A percentile compares a stretch with the other conserved stretches of the same genome.
Conservation (phyloP, 78 protist genomes). For the Isochrysis galbana region DNA sequence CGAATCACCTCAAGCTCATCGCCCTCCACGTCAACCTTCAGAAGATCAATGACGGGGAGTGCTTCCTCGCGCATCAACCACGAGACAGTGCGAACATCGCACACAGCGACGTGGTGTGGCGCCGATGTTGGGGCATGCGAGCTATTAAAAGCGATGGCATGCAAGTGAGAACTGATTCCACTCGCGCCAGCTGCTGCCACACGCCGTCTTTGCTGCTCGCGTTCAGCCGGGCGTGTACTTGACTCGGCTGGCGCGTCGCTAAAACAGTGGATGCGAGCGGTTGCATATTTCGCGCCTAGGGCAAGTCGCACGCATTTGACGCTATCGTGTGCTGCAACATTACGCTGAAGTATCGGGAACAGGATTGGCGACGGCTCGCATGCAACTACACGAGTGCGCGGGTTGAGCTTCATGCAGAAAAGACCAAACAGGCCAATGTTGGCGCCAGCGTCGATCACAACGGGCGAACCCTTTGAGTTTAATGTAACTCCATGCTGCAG, state of each 20-base stretch:
- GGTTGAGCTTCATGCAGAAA: neutral
- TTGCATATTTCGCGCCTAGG: neutral
- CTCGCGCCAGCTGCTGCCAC: neutral
- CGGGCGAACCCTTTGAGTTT: neutral
- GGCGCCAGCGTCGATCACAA: neutral
- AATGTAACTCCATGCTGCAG: neutral
- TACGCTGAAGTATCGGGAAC: neutral
- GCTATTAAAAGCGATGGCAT: too few relatives aligned
- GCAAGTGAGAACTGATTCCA: too few relatives aligned
- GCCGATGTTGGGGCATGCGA: neutral
- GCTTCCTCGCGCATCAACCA: neutral
- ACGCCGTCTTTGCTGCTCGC: neutral
- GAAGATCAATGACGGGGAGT: neutral
- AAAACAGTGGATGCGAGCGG: neutral
- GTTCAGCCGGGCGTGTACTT: neutral
- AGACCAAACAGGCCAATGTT: neutral
- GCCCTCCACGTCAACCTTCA: slow-evolving; percentile 21
- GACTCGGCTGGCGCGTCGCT: neutral
- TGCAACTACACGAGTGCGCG: neutral
- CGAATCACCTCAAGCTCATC: neutral
- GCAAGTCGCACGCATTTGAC: neutral
- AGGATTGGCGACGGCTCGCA: neutral
- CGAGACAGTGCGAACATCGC: neutral
- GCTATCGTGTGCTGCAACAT: neutral
- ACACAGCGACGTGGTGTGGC: too few relatives aligned